Evolutionary conservation across 495 filamentous ascomycete species (phyloP), one percentile per base, ranked within the genome.

Genomic region (Trichoderma reesei): DNA sequence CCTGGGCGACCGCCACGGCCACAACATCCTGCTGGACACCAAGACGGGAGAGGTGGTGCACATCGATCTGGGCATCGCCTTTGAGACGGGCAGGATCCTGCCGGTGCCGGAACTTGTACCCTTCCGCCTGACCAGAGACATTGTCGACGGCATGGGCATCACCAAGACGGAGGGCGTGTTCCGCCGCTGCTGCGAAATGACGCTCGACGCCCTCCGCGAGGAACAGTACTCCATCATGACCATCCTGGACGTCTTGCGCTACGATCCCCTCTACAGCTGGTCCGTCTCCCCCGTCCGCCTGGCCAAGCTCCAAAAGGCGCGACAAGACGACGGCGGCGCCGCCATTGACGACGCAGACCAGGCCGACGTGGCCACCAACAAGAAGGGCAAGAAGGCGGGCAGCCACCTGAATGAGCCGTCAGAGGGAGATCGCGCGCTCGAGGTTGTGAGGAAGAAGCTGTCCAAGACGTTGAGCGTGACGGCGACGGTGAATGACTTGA

Each of bases 201-300:
- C 92, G 0, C 82, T 98, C 5, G 92, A 96, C 66, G 91, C 96
- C 16, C 80, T 98, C 38, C 86, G 95, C 11, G 87, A 95, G 70
- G 94, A 98, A 73, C 88, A 86, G 0, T 95, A 95, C 68, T 91
- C 87, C 68, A 98, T 98, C 73, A 96, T 94, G 90, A 96, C 93
- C 4, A 92, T 98, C 54, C 83, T 98, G 0, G 93, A 97, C 69
- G 94, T 97, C 36, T 80, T 98, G 61, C 88, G 95, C 20, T 96
- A 96, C 70, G 94, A 98, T 79, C 95, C 94, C 3, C 80, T 99
- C 65, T 96, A 97, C 73, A 91, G 83, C 69, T 99, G 94, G 94
- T 90, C 89, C 18, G 85, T 98, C 20, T 94, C 90, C n/a, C 93
- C 94, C 0, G 76, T 96, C 61, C 85, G 92, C 59, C 83, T 96